Conservation (phyloP, 2,329 filamentous ascomycete species). For the Pyricularia pennisetigena region DNA sequence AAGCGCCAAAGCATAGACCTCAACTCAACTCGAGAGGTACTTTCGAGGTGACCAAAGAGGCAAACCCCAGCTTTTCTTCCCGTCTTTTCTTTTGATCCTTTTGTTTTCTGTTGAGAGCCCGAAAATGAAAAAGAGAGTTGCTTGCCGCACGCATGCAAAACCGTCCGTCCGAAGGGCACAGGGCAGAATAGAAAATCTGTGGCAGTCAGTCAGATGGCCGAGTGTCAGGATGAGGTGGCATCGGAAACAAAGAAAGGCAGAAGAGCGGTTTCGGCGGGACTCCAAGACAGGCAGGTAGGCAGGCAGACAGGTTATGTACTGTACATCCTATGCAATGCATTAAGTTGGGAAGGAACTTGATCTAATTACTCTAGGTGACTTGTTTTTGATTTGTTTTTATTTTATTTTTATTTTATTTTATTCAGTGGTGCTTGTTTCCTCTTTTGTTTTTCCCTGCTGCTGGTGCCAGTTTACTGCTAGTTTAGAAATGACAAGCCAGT, state of each 20-base stretch:
- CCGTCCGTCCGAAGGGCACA: neutral
- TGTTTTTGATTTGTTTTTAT: too few species aligned
- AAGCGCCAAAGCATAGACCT: constrained; percentile 5
- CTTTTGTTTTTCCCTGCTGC: neutral
- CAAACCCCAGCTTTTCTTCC: neutral
- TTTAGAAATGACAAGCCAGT: neutral
- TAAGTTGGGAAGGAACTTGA: neutral
- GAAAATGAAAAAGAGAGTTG: neutral
- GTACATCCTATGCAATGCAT: neutral
- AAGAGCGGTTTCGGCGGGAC: neutral
- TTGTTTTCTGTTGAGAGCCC: neutral
- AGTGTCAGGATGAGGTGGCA: constrained; percentile 4
- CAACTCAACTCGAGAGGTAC: neutral
- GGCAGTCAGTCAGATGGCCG: neutral
- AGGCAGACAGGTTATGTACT: neutral
- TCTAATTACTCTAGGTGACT: neutral
- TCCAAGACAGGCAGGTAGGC: neutral
- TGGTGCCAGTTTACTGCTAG: neutral
- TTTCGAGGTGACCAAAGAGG: neutral
- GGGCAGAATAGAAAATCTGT: neutral
- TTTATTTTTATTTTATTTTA: neutral
- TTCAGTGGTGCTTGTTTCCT: neutral
- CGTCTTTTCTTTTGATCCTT: neutral
- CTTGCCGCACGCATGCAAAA: neutral
- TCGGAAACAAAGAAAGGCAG: constrained; percentile 1